Evolutionary conservation across 306 rosid genomes (phyloP).

Genomic region (Cucurbita ficifolia): DNA sequence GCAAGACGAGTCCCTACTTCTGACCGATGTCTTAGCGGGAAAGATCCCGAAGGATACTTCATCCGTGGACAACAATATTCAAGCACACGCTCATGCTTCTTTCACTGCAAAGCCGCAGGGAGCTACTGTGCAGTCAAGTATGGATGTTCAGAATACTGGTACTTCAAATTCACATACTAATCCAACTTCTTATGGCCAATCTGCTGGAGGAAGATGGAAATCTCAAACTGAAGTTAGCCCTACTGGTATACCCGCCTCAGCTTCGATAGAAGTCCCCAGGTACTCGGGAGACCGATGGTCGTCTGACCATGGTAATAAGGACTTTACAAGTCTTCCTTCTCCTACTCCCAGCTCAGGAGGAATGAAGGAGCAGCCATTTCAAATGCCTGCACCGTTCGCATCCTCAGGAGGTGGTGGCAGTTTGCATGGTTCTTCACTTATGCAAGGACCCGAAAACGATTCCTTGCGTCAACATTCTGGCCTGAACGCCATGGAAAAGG

Average conservation of each 20-base stretch:
- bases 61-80: constrained; percentile 20
- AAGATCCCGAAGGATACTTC: constrained; percentile 40
- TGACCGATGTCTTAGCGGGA: constrained; percentile 69
- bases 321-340: constrained; percentile 75
- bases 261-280: constrained; percentile 49
- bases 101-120: constrained; percentile 38
- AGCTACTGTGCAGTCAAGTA: constrained; percentile 21
- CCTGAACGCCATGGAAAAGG: constrained; percentile 12
- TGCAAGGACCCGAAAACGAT: constrained; percentile 27
- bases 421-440: constrained; percentile 23
- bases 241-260: constrained; percentile 25
- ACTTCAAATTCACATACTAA: constrained; percentile 21
- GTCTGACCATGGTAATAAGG: constrained; percentile 29
- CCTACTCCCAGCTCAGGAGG: constrained; percentile 76
- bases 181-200: constrained; percentile 24
- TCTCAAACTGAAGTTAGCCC: constrained; percentile 28
- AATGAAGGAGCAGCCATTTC: constrained; percentile 35
- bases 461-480: constrained; percentile 21
- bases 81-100: constrained; percentile 30
- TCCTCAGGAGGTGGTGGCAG: constrained; percentile 23
- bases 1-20: constrained; percentile 52
- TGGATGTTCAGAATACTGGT: constrained; percentile 37
- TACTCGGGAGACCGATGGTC: constrained; percentile 45
- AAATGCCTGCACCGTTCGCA: constrained; percentile 23
- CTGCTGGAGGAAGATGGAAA: constrained; percentile 47